Evolutionary conservation across 768 basidiomycete genomes (phyloP).

Genomic region (Collybia sp.): DNA sequence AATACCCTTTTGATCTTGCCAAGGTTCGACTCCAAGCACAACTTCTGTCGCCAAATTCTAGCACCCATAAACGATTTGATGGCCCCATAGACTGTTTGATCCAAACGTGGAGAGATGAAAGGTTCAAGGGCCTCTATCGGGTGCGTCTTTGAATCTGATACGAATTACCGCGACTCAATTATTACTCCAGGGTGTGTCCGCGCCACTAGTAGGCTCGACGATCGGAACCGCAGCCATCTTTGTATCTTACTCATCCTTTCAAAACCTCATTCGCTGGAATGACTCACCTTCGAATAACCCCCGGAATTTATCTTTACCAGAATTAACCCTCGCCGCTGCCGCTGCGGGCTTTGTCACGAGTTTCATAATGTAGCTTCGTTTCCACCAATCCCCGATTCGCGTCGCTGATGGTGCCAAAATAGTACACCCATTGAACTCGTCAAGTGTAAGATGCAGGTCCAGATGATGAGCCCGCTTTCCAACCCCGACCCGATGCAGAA

Average conservation of each 20-base stretch:
- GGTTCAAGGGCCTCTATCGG: conserved; percentile 80
- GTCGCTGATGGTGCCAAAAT: conserved; percentile 1
- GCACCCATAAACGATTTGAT: conserved; percentile 58
- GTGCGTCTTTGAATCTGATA: conserved; percentile 40
- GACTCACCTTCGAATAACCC: conserved; percentile 21
- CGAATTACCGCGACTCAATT: neutral
- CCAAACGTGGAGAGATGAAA: conserved; percentile 81
- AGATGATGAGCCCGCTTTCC: conserved; percentile 50
- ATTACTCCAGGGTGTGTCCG: conserved; percentile 74
- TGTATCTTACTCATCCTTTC: conserved; percentile 78
- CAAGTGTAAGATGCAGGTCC: conserved; percentile 93
- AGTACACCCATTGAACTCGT: conserved; percentile 87
- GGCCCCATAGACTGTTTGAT: conserved; percentile 88
- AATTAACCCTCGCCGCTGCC: conserved; percentile 72
- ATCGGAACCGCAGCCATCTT: conserved; percentile 91
- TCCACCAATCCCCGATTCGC: neutral
- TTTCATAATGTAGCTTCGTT: conserved; percentile 64
- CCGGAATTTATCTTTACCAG: conserved; percentile 20
- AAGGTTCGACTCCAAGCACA: conserved; percentile 91
- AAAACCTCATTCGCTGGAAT: conserved; percentile 48
- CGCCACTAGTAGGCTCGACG: conserved; percentile 91
- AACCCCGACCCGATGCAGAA: conserved; percentile 2
- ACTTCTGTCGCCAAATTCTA: conserved; percentile 43
- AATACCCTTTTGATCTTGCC: conserved; percentile 90
- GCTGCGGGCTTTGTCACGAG: conserved; percentile 85